phyloP scores from a whole-genome alignment of 2,329 filamentous ascomycete species.

The Aspergillus piperis region DNA sequence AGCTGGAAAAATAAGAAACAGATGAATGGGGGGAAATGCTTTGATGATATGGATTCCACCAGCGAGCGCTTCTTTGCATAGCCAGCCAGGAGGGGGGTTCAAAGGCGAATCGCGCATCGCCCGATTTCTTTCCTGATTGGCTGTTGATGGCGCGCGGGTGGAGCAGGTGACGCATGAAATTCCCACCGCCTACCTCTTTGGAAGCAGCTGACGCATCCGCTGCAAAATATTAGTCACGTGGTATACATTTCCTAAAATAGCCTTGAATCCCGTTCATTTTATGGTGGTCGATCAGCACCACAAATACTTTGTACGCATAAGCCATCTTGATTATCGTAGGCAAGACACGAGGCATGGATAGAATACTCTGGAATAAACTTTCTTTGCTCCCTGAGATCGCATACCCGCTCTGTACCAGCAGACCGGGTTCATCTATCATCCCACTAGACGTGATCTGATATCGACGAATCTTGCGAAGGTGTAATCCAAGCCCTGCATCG shows the following conservation, averaged over 20 bases:
- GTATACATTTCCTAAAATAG: neutral
- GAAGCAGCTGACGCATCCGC: neutral
- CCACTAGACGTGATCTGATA: neutral
- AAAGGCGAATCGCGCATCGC: conserved; percentile 3
- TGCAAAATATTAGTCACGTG: neutral
- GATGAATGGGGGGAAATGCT: neutral
- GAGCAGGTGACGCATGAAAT: conserved; percentile 9
- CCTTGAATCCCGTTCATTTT: neutral
- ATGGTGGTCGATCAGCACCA: neutral
- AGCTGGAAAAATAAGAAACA: neutral
- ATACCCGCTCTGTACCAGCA: too few species aligned
- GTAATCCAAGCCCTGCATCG: neutral
- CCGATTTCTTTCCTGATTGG: conserved; percentile 5
- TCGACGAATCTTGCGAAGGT: neutral
- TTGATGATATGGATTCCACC: conserved; percentile 2
- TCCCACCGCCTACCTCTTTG: neutral
- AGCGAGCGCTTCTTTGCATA: neutral
- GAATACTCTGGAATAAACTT: too few species aligned
- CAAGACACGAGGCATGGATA: too few species aligned
- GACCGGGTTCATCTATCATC: neutral
- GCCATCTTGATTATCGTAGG: too few species aligned
- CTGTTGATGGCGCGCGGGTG: neutral
- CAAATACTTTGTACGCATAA: too few species aligned
- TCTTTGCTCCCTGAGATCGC: too few species aligned
- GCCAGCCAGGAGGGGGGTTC: neutral